Percentiles rank a stretch among this genome's conserved stretches.
These are phyloP conservation scores for Candida lessepsii DNA, from an alignment of 805 yeast species.

Conservation along the genomic window DNA sequence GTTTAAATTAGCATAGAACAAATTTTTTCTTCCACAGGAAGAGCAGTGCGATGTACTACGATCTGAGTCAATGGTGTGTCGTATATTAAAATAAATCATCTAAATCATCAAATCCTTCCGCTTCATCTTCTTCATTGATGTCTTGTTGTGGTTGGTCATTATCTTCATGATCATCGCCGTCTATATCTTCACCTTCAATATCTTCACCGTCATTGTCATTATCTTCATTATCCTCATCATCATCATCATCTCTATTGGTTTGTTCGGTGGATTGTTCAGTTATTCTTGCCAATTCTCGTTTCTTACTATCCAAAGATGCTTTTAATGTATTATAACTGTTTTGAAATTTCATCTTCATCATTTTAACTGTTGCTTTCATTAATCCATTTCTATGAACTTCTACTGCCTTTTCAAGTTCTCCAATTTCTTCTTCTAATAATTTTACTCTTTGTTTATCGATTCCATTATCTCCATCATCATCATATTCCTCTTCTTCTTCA, in stretches of 20 bases:
- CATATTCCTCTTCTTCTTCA: conserved; percentile 49
- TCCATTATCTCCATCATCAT: conserved; percentile 52
- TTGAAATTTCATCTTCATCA: conserved; percentile 80
- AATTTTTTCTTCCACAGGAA: conserved; percentile 10
- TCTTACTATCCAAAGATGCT: conserved; percentile 79
- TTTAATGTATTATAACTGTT: conserved; percentile 76
- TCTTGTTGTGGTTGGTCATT: conserved; percentile 25
- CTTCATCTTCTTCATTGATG: conserved; percentile 16
- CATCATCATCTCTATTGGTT: conserved; percentile 23
- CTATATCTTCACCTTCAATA: conserved; percentile 24
- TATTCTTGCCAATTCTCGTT: conserved; percentile 51
- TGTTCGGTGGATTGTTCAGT: conserved; percentile 23
- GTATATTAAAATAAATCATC: conserved; percentile 33
- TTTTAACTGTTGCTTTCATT: conserved; percentile 73
- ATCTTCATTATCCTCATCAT: conserved; percentile 26
- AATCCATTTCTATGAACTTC: conserved; percentile 71
- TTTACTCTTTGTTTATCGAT: conserved; percentile 53
- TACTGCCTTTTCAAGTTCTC: conserved; percentile 76
- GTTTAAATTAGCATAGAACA: conserved; percentile 2
- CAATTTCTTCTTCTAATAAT: conserved; percentile 78
- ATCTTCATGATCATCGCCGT: conserved; percentile 20
- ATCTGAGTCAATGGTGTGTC: background rate
- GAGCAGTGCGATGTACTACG: conserved; percentile 9
- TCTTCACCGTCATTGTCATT: conserved; percentile 31
- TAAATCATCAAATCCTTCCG: conserved; percentile 30